Evolutionary conservation across 2,329 filamentous ascomycete species (phyloP).

Genomic region (Harringtonia aguacate): DNA sequence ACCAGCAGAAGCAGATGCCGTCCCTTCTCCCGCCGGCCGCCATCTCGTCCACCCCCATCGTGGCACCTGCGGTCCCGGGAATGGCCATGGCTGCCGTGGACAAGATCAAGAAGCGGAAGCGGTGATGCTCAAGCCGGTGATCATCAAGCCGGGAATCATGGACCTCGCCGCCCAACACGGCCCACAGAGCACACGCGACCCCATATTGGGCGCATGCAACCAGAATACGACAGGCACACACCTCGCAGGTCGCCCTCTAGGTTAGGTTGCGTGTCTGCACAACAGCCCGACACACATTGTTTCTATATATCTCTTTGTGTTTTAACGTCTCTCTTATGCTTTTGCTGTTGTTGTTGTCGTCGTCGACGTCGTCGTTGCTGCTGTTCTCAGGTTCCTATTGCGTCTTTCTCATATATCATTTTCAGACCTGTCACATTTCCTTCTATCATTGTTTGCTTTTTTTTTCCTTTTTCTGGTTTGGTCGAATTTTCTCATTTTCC

Average conservation of each 20-base stretch:
- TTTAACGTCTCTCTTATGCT: not conserved
- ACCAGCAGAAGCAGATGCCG: conserved; percentile 4
- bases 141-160: too few species aligned
- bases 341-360: too few species aligned
- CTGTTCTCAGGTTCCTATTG: not conserved
- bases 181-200: too few species aligned
- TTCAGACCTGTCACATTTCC: not conserved
- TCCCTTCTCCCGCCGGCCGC: conserved; percentile 33
- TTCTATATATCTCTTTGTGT: not conserved
- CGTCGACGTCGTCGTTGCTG: not conserved
- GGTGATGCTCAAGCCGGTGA: too few species aligned
- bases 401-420: not conserved
- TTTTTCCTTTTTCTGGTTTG: not conserved
- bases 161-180: too few species aligned
- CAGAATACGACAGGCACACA: too few species aligned
- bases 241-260: too few species aligned
- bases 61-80: conserved; percentile 9
- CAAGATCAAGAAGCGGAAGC: conserved; percentile 53
- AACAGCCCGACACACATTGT: not conserved
- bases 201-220: too few species aligned
- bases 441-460: conserved; percentile 4
- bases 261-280: not conserved
- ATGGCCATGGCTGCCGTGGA: conserved; percentile 22
- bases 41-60: conserved; percentile 24
- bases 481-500: too few species aligned